These are phyloP conservation scores for Epicoccum sorghinum DNA, from an alignment of 2,329 filamentous ascomycete species.

Conservation along the genomic window DNA sequence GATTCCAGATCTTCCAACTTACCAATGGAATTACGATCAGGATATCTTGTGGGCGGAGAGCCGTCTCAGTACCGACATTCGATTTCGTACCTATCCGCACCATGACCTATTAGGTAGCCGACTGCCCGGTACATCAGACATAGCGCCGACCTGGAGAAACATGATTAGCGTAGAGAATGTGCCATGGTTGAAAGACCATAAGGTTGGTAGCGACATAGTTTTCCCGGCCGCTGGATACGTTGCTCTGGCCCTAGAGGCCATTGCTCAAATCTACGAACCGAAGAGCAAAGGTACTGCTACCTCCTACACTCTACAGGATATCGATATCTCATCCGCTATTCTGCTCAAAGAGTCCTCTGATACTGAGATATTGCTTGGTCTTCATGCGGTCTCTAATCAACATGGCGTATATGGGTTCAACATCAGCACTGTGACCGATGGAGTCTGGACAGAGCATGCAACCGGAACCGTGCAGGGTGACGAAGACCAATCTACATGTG, in stretches of 20 bases:
- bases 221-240: slow-evolving; percentile 31
- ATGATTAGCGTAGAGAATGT: slow-evolving; percentile 22
- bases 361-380: no score
- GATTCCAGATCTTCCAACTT: slow-evolving; percentile 16
- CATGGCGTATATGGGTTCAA: no score
- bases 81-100: slow-evolving; percentile 26
- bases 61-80: slow-evolving; percentile 5
- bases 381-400: no score
- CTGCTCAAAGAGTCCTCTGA: no score
- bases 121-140: slow-evolving; percentile 1
- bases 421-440: no score
- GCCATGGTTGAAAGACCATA: slow-evolving; percentile 55
- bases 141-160: neutral
- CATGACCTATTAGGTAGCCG: slow-evolving; percentile 23
- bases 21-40: slow-evolving; percentile 15
- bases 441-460: no score
- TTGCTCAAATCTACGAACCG: neutral
- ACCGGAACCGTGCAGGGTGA: no score
- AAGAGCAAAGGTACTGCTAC: no score
- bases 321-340: no score
- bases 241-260: slow-evolving; percentile 16
- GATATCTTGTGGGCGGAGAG: slow-evolving; percentile 14
- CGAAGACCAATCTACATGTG: no score
- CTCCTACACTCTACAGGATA: no score
- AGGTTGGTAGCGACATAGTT: slow-evolving; percentile 21